phyloP scores from a whole-genome alignment of 768 basidiomycete species.

The Boletellus emodensis region DNA sequence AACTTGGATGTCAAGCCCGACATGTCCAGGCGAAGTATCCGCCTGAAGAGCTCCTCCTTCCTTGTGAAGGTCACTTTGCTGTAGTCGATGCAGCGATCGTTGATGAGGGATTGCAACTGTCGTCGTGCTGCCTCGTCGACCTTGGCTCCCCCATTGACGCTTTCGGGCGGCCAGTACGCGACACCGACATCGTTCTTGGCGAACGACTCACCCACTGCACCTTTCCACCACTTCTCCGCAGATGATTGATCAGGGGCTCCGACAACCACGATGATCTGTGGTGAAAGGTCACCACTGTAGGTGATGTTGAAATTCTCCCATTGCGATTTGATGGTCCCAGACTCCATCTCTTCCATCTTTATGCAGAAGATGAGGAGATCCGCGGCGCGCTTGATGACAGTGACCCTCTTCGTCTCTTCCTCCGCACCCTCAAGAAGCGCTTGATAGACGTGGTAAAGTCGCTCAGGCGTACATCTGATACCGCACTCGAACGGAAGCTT shows the following conservation, averaged over 20 bases:
- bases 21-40: slow-evolving; percentile 12
- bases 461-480: slow-evolving; percentile 4
- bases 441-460: slow-evolving; percentile 23
- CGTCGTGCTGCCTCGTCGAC: not conserved
- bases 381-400: slow-evolving; percentile 19
- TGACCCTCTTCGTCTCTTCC: slow-evolving; percentile 6
- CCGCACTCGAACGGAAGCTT: slow-evolving; percentile 22
- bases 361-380: slow-evolving; percentile 27
- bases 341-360: not conserved
- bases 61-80: slow-evolving; percentile 5
- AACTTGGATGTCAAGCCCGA: slow-evolving; percentile 1
- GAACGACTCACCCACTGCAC: not conserved
- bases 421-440: slow-evolving; percentile 3
- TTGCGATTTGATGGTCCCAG: slow-evolving; percentile 12
- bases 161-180: slow-evolving; percentile 4
- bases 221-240: slow-evolving; percentile 25
- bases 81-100: slow-evolving; percentile 21
- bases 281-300: slow-evolving; percentile 26
- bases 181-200: slow-evolving; percentile 8
- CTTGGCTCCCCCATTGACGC: not conserved
- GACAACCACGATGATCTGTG: slow-evolving; percentile 21
- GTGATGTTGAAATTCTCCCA: slow-evolving; percentile 27
- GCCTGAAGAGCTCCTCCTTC: slow-evolving; percentile 14
- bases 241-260: slow-evolving; percentile 11
- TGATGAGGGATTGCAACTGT: slow-evolving; percentile 15